These are phyloP conservation scores for Calonectria pseudoturangicola DNA, from an alignment of 2,329 filamentous ascomycete species.

Conservation along the genomic window DNA sequence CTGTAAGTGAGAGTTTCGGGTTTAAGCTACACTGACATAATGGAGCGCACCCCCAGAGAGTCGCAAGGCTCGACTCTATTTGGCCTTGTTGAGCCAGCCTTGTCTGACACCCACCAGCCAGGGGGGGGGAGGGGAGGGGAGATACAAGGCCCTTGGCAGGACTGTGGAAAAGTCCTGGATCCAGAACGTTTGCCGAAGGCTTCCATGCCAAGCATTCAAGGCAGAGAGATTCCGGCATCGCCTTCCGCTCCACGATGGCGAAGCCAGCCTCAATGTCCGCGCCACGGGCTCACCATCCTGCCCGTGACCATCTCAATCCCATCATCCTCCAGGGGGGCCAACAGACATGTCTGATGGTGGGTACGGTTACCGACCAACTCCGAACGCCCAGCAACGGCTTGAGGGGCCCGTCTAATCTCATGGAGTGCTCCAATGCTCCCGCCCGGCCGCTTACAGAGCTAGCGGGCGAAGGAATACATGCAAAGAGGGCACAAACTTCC, in stretches of 20 bases:
- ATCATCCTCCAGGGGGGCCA: conserved; percentile 1
- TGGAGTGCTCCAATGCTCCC: conserved; percentile 9
- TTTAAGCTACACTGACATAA: conserved; percentile 25
- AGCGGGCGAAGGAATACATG: background rate
- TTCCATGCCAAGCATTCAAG: conserved; percentile 18
- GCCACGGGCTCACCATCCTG: conserved; percentile 9
- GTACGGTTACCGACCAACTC: conserved; percentile 12
- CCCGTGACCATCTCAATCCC: background rate
- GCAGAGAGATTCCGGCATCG: conserved; percentile 11
- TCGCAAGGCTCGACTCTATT: conserved; percentile 4
- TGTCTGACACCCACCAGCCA: background rate
- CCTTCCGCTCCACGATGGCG: conserved; percentile 5
- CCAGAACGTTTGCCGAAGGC: conserved; percentile 23
- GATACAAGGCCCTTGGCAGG: background rate
- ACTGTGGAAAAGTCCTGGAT: background rate
- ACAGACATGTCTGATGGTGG: background rate
- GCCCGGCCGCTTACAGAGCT: conserved; percentile 17
- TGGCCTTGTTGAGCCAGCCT: conserved; percentile 18
- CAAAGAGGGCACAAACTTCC: conserved; percentile 18
- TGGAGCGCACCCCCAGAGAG: background rate
- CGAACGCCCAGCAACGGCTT: conserved; percentile 8
- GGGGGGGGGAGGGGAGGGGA: background rate
- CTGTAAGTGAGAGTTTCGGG: conserved; percentile 22
- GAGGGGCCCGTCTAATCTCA: conserved; percentile 16
- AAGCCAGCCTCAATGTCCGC: conserved; percentile 22